Conservation (phyloP, 345 rosid genomes). For the Noccaea bulbosa region DNA sequence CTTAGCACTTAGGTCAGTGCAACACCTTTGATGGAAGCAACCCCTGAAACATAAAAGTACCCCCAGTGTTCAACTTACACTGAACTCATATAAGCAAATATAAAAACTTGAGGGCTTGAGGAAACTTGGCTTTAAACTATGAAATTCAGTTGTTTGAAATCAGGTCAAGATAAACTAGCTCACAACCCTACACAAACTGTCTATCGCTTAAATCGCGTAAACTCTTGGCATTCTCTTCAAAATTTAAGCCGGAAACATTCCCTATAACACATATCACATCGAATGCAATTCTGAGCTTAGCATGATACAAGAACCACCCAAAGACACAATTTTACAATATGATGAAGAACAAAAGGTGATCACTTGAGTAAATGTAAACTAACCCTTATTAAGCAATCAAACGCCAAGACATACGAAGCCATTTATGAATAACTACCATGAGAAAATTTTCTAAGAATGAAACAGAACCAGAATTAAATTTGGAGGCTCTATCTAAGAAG, state of each 20-base stretch:
- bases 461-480: conserved; percentile 20
- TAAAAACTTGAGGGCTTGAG: not conserved
- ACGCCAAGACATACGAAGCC: conserved; percentile 9
- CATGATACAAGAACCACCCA: conserved; percentile 6
- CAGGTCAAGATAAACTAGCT: not conserved
- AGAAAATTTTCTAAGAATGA: conserved; percentile 13
- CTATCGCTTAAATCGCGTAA: not conserved
- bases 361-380: conserved; percentile 21
- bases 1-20: conserved; percentile 34
- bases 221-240: not conserved
- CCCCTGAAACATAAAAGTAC: conserved; percentile 37
- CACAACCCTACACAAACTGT: conserved; percentile 13
- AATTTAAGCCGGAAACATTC: not conserved
- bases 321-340: conserved; percentile 2
- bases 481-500: conserved; percentile 2
- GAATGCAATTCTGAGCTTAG: conserved; percentile 4
- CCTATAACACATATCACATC: conserved; percentile 14
- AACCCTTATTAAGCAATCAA: conserved; percentile 17
- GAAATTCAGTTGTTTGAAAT: conserved; percentile 12
- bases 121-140: not conserved
- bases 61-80: conserved; percentile 16
- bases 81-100: conserved; percentile 8
- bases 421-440: not conserved
- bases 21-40: conserved; percentile 27
- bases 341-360: not conserved